Evolutionary conservation across 495 filamentous ascomycete genomes (phyloP), one percentile per base, ranked within the genome.

Genomic region (Penicillium mononematosum): DNA sequence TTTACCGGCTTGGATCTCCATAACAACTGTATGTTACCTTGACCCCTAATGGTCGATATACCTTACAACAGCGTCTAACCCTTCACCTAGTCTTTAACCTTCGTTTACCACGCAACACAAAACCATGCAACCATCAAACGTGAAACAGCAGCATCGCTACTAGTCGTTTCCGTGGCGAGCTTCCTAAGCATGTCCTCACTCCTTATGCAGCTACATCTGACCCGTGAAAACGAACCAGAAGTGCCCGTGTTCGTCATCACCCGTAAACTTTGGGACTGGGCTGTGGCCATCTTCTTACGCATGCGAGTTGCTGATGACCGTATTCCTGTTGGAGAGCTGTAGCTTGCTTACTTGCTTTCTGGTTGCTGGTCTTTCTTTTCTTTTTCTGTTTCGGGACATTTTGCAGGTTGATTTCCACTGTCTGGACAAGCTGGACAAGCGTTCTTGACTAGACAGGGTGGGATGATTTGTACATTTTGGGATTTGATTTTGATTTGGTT

Each of bases 1-100:
- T n/a, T 76, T 94, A 4, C 88, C 89, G 22, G 89, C 90, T 22
- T 94, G 90, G 89, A 87, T 96, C 53, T 85, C 85, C 48, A 93
- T 96, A 53, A 87, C 90, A 49, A 90, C 84, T 41, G 88, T 89
- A 75, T 43, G 77, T 69, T 12, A 32, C 34, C 24, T 14, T 5
- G n/a, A 11, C 39, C 17, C 32, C 42, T 25, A 25, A 14, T 22
- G 25, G 12, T 39, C 17, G 12, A 32, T 48, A 11, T 27, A n/a
- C 17, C 25, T 11, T 32, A 6, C n/a, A 16, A 34, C 12, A 9
- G 2, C 25, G 17, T 39, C 39, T 52, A 19, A 49, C 44, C 38
- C 7, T 29, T 50, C 14, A 36, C n/a, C 31, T 53, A 92, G 88
- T 85, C 86, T 24, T 72, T 93, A 45, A 93, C 89, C 3, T 81